Evolutionary conservation across 306 rosid species (phyloP).

Genomic region (Vigna trinervia): DNA sequence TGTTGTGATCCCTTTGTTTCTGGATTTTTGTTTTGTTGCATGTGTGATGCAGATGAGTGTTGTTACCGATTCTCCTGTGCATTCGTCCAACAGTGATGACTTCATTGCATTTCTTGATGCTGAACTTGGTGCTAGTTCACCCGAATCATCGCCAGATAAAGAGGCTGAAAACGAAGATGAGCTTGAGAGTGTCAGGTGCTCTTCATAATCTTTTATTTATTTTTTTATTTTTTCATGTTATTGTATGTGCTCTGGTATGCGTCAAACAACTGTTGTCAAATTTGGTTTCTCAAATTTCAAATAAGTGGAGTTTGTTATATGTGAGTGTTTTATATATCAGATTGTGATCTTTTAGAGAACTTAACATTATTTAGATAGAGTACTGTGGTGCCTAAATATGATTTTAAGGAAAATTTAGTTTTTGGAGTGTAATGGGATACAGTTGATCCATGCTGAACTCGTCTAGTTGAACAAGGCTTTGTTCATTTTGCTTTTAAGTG

Average conservation of each 20-base stretch:
- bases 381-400: constrained; percentile 17
- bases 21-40: constrained; percentile 34
- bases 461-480: not conserved
- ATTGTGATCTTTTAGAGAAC: constrained; percentile 6
- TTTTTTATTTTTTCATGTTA: constrained; percentile 1
- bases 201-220: constrained; percentile 17
- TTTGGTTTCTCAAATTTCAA: not conserved
- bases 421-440: not conserved
- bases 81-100: constrained; percentile 81
- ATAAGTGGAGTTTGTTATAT: constrained; percentile 11
- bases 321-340: not conserved
- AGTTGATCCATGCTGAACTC: constrained; percentile 3
- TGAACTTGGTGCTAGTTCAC: constrained; percentile 57
- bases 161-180: constrained; percentile 45
- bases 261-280: not conserved
- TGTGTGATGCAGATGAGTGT: constrained; percentile 70
- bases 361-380: constrained; percentile 10
- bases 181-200: constrained; percentile 54
- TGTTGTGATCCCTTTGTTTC: constrained; percentile 6
- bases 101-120: constrained; percentile 62
- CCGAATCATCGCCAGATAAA: constrained; percentile 41
- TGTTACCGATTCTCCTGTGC: constrained; percentile 69
- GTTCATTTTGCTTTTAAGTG: constrained; percentile 10
- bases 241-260: not conserved
- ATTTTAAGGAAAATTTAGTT: not conserved